Conservation (phyloP, 441 rosid species). For the Pelargonium fulgidum region DNA sequence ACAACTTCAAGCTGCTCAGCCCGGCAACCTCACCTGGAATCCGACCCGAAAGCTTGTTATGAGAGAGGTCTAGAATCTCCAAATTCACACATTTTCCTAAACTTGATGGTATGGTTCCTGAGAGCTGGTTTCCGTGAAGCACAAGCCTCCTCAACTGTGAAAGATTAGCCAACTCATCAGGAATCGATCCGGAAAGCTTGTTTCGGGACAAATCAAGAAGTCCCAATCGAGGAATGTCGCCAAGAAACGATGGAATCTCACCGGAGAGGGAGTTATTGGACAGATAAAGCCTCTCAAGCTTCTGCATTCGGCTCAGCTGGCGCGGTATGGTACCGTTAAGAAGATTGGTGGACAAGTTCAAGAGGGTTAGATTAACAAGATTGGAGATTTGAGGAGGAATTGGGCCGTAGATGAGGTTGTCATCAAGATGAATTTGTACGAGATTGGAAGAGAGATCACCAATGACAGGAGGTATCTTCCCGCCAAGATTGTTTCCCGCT, state of each 20-base stretch:
- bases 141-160: slow-evolving; percentile 22
- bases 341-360: slow-evolving; percentile 30
- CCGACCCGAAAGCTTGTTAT: slow-evolving; percentile 29
- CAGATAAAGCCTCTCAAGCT: slow-evolving; percentile 26
- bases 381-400: slow-evolving; percentile 25
- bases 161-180: slow-evolving; percentile 25
- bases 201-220: slow-evolving; percentile 32
- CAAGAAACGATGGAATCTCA: slow-evolving; percentile 25
- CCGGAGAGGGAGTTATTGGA: slow-evolving; percentile 27
- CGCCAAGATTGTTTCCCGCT: slow-evolving; percentile 47
- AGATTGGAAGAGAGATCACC: slow-evolving; percentile 29
- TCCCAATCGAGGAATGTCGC: slow-evolving; percentile 22
- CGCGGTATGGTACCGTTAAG: slow-evolving; percentile 24
- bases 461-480: slow-evolving; percentile 36
- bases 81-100: slow-evolving; percentile 30
- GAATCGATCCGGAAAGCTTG: slow-evolving; percentile 28
- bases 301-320: slow-evolving; percentile 18
- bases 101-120: slow-evolving; percentile 40
- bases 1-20: slow-evolving; percentile 26
- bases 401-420: slow-evolving; percentile 27
- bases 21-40: slow-evolving; percentile 28
- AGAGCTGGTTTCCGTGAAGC: slow-evolving; percentile 47
- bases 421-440: slow-evolving; percentile 18
- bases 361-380: slow-evolving; percentile 15
- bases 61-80: slow-evolving; percentile 29